These are phyloP conservation scores for Clonostachys byssicola DNA, from an alignment of 2,329 filamentous ascomycete genomes.

Conservation along the genomic window DNA sequence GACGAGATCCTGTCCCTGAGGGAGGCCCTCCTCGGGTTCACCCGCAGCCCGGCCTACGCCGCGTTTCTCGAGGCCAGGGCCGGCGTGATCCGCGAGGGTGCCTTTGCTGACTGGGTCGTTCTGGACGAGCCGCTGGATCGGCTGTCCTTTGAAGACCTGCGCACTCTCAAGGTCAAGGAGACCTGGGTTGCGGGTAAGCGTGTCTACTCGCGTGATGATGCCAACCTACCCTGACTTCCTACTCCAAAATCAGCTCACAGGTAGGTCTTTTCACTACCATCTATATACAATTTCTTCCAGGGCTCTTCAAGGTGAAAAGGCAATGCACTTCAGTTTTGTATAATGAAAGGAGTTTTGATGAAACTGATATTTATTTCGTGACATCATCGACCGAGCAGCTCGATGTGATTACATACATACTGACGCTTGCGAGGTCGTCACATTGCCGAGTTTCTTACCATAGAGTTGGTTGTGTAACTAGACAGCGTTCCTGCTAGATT, in stretches of 20 bases:
- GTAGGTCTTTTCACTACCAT: neutral
- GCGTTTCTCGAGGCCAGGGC: constrained; percentile 55
- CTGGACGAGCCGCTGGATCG: constrained; percentile 52
- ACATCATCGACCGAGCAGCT: no score
- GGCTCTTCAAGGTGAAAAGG: neutral
- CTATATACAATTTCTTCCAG: neutral
- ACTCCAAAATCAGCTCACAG: neutral
- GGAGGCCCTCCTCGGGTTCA: constrained; percentile 60
- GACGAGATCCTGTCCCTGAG: constrained; percentile 55
- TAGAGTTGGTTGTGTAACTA: no score
- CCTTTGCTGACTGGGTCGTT: constrained; percentile 69
- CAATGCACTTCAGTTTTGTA: neutral
- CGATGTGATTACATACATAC: no score
- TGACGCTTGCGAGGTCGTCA: no score
- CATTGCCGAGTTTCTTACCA: no score
- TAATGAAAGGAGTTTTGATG: neutral
- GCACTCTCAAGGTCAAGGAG: constrained; percentile 52
- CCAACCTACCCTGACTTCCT: no score
- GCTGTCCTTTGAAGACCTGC: constrained; percentile 45
- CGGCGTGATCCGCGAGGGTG: constrained; percentile 55
- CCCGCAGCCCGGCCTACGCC: constrained; percentile 51
- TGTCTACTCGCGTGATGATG: constrained; percentile 28
- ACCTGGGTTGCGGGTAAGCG: constrained; percentile 62
- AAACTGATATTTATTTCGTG: no score
- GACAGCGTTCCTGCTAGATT: no score